These are phyloP conservation scores for Podospora australis DNA, from an alignment of 495 filamentous ascomycete species.

Conservation along the genomic window DNA sequence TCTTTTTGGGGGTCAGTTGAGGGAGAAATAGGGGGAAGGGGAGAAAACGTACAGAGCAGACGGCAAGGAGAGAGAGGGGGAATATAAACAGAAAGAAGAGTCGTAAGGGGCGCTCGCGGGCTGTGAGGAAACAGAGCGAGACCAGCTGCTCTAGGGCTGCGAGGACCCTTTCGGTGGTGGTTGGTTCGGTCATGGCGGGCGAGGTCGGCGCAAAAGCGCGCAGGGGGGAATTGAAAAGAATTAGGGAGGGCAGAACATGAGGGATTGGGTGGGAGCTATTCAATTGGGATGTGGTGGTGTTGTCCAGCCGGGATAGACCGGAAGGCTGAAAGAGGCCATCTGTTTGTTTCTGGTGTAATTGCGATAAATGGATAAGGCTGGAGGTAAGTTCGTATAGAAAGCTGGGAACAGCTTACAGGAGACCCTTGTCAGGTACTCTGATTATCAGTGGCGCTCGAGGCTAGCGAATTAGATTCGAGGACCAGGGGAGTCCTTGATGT, in stretches of 20 bases:
- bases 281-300: too few species aligned
- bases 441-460: constrained; percentile 22
- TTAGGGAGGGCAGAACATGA: too few species aligned
- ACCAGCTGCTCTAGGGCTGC: constrained; percentile 19
- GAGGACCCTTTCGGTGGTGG: constrained; percentile 4
- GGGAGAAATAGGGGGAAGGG: not conserved
- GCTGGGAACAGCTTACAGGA: too few species aligned
- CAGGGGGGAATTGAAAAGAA: constrained; percentile 2
- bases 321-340: constrained; percentile 6
- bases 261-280: too few species aligned
- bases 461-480: constrained; percentile 22
- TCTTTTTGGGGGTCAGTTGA: constrained; percentile 14
- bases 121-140: constrained; percentile 19
- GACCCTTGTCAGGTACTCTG: too few species aligned
- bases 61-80: constrained; percentile 19
- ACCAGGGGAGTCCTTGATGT: too few species aligned
- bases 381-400: not conserved
- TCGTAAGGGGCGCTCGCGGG: constrained; percentile 26
- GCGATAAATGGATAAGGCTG: not conserved
- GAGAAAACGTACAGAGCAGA: constrained; percentile 23
- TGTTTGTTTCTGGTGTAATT: not conserved
- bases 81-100: constrained; percentile 23
- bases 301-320: not conserved
- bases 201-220: too few species aligned
- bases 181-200: too few species aligned